A percentile compares a stretch with the other conserved stretches of the same genome.
Evolutionary conservation across 1,284 basidiomycete species (phyloP).

Genomic region (Rhodotorula mucilaginosa): DNA sequence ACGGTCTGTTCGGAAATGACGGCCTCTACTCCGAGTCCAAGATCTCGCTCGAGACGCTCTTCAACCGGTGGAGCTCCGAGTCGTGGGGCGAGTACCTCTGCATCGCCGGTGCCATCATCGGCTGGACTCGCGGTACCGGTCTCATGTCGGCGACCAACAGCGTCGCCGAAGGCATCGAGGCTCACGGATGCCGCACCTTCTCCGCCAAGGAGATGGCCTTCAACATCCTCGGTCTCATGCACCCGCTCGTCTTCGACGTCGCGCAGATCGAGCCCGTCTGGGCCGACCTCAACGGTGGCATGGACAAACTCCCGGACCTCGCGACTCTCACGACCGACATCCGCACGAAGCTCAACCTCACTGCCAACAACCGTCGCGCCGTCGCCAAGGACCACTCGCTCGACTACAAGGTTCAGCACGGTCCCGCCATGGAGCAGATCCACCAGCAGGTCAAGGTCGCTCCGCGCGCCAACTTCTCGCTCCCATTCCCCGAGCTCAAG

Average conservation of each 20-base stretch:
- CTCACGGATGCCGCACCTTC: conserved; percentile 92
- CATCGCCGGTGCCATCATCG: conserved; percentile 95
- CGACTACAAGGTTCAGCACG: conserved; percentile 89
- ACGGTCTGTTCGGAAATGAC: conserved; percentile 95
- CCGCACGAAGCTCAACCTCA: conserved; percentile 68
- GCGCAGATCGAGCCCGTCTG: conserved; percentile 99
- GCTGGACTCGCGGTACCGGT: conserved; percentile 97
- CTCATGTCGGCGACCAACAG: conserved; percentile 95
- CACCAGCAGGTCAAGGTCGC: conserved; percentile 89
- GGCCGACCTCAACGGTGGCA: conserved; percentile 95
- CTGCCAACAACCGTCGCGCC: conserved; percentile 86
- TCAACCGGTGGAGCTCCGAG: conserved; percentile 97
- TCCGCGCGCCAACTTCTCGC: conserved; percentile 95
- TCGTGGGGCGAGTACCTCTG: conserved; percentile 99
- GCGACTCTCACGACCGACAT: conserved; percentile 87
- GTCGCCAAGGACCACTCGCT: conserved; percentile 90
- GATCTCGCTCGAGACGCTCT: conserved; percentile 94
- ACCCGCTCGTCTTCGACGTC: conserved; percentile 98
- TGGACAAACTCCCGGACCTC: conserved; percentile 93
- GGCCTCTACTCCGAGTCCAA: conserved; percentile 98
- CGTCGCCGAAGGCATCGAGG: conserved; percentile 89
- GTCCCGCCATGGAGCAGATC: conserved; percentile 86
- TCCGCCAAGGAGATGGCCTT: conserved; percentile 99
- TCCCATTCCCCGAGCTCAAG: conserved; percentile 77
- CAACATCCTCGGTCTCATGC: conserved; percentile 96